Conservation (phyloP, 2,329 filamentous ascomycete species). For the Pezicula carpinea region DNA sequence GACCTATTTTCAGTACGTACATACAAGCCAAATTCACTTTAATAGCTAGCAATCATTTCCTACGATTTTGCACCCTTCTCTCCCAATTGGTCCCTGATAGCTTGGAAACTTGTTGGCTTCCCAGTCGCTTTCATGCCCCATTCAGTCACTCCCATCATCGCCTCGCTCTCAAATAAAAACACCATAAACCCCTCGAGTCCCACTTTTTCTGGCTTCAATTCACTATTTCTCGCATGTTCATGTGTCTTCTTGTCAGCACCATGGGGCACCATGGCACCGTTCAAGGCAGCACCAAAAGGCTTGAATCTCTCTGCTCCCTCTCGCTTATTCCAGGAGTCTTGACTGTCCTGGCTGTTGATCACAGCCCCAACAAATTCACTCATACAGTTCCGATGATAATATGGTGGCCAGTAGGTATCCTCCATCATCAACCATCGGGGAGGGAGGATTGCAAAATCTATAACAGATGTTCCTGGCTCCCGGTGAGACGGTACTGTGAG, state of each 20-base stretch:
- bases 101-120: constrained; percentile 33
- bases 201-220: constrained; percentile 48
- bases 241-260: constrained; percentile 50
- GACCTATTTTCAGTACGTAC: too few relatives aligned
- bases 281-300: constrained; percentile 52
- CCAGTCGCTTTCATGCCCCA: constrained; percentile 63
- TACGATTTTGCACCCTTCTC: too few relatives aligned
- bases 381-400: constrained; percentile 59
- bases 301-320: constrained; percentile 50
- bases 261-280: constrained; percentile 57
- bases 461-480: constrained; percentile 46
- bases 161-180: constrained; percentile 56
- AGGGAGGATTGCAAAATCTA: constrained; percentile 58
- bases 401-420: constrained; percentile 51
- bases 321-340: neutral
- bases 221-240: constrained; percentile 44
- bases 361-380: constrained; percentile 60
- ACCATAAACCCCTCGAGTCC: constrained; percentile 51
- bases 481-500: constrained; percentile 51
- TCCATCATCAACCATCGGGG: constrained; percentile 56
- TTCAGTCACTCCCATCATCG: constrained; percentile 66
- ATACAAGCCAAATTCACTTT: too few relatives aligned
- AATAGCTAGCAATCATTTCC: too few relatives aligned
- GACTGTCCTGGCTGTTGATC: constrained; percentile 46
- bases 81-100: too few relatives aligned